phyloP scores from a whole-genome alignment of 768 basidiomycete species.

The Strobilomyces echinocephalus region DNA sequence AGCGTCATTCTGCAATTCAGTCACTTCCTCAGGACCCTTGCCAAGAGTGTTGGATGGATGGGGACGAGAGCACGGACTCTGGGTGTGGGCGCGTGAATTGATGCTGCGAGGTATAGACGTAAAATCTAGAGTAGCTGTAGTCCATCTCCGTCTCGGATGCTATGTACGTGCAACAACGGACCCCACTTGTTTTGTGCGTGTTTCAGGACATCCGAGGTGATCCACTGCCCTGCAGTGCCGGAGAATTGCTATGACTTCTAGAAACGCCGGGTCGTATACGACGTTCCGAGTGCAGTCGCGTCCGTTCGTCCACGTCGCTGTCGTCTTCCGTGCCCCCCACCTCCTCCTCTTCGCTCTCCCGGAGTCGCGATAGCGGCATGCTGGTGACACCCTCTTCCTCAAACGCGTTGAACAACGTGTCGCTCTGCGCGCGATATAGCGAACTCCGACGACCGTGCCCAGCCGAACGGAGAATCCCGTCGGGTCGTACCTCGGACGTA shows the following conservation, averaged over 20 bases:
- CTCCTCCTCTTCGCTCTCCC: slow-evolving; percentile 62
- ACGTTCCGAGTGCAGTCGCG: slow-evolving; percentile 27
- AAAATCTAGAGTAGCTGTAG: slow-evolving; percentile 26
- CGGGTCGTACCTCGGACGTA: slow-evolving; percentile 28
- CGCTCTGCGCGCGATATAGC: slow-evolving; percentile 59
- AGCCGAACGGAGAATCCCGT: slow-evolving; percentile 24
- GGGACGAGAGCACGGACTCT: background rate
- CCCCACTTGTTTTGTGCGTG: background rate
- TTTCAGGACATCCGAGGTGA: slow-evolving; percentile 20
- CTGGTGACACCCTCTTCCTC: slow-evolving; percentile 39
- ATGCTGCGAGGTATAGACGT: slow-evolving; percentile 20
- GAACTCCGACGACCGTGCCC: slow-evolving; percentile 64
- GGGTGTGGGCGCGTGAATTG: slow-evolving; percentile 7
- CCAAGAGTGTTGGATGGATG: background rate
- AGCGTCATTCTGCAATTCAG: background rate
- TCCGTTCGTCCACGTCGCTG: slow-evolving; percentile 44
- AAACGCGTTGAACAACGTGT: slow-evolving; percentile 73
- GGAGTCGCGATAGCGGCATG: slow-evolving; percentile 57
- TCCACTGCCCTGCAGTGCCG: slow-evolving; percentile 32
- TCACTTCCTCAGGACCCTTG: background rate
- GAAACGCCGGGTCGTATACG: slow-evolving; percentile 33
- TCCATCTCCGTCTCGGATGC: slow-evolving; percentile 20
- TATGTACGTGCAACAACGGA: slow-evolving; percentile 10
- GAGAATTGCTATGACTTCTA: slow-evolving; percentile 55
- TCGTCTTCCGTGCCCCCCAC: slow-evolving; percentile 42